Conservation (phyloP, 139 green algal genomes). For the Volvox africanus region DNA sequence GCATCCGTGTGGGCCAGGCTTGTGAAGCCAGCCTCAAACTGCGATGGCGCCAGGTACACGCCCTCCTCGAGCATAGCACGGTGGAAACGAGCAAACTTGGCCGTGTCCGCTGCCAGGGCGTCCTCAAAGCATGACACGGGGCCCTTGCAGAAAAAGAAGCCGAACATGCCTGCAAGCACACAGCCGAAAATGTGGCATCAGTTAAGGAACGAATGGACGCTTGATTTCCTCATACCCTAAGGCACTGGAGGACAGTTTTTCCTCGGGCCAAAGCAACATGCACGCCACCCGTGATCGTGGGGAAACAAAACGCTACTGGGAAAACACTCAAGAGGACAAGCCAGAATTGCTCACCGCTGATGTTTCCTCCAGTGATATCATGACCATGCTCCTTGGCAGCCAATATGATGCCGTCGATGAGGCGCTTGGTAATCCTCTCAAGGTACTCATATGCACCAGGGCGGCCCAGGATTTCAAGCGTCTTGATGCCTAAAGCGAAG, state of each 20-base stretch:
- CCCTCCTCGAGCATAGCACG: constrained; percentile 98
- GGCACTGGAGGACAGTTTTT: too few species aligned
- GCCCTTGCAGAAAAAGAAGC: constrained; percentile 98
- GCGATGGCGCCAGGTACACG: constrained; percentile 96
- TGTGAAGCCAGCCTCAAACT: constrained; percentile 98
- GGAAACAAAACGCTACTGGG: too few species aligned
- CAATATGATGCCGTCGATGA: constrained; percentile 94
- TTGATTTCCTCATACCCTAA: too few species aligned
- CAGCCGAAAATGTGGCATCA: too few species aligned
- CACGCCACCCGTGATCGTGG: too few species aligned
- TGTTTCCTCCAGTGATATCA: constrained; percentile 89
- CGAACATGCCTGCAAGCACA: constrained; percentile 92
- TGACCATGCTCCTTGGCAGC: constrained; percentile 91
- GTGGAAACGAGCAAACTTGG: constrained; percentile 97
- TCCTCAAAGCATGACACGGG: constrained; percentile 95
- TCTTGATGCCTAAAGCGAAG: constrained; percentile 87
- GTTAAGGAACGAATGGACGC: too few species aligned
- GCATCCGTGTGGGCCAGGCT: constrained; percentile 94
- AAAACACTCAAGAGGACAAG: too few species aligned
- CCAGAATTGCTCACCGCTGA: constrained; percentile 85
- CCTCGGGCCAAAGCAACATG: too few species aligned
- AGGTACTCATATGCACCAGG: constrained; percentile 96
- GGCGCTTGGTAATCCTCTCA: constrained; percentile 82
- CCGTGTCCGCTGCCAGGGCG: constrained; percentile 85
- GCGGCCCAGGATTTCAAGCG: constrained; percentile 94